phyloP scores from a whole-genome alignment of 31 red algal genomes.

The Odonthalia washingtoniensis region DNA sequence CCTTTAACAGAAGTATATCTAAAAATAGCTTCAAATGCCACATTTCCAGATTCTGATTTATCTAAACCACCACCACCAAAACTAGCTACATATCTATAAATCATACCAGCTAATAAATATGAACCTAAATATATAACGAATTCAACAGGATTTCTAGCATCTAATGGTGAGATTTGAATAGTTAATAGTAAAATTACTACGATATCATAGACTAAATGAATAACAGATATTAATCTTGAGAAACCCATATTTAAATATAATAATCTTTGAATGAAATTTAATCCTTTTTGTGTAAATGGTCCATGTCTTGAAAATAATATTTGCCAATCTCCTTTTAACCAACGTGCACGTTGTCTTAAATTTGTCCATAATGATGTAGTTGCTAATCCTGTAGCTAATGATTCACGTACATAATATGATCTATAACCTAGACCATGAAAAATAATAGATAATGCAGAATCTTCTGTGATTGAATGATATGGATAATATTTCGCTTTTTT shows the following conservation, averaged over 20 bases:
- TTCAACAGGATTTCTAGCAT: constrained; percentile 51
- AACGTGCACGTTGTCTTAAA: constrained; percentile 65
- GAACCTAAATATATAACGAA: constrained; percentile 65
- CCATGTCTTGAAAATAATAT: constrained; percentile 68
- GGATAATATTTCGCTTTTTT: constrained; percentile 74
- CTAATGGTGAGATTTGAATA: constrained; percentile 53
- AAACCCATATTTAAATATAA: constrained; percentile 69
- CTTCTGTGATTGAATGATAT: constrained; percentile 79
- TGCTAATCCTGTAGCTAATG: constrained; percentile 69
- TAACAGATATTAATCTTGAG: constrained; percentile 63
- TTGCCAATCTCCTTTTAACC: constrained; percentile 84
- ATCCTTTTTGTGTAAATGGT: constrained; percentile 50
- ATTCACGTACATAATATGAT: constrained; percentile 71
- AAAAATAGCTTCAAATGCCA: constrained; percentile 79
- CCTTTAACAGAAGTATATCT: constrained; percentile 67
- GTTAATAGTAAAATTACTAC: constrained; percentile 60
- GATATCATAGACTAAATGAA: constrained; percentile 69
- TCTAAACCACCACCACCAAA: constrained; percentile 51
- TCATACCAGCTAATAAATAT: constrained; percentile 28
- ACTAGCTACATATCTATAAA: constrained; percentile 45
- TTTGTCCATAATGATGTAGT: constrained; percentile 76
- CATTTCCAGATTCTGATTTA: constrained; percentile 64
- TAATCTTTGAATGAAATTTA: constrained; percentile 53
- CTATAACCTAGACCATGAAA: constrained; percentile 68
- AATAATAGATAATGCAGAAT: constrained; percentile 69